Conservation (phyloP, 495 filamentous ascomycete species). For the Tuber magnatum region DNA sequence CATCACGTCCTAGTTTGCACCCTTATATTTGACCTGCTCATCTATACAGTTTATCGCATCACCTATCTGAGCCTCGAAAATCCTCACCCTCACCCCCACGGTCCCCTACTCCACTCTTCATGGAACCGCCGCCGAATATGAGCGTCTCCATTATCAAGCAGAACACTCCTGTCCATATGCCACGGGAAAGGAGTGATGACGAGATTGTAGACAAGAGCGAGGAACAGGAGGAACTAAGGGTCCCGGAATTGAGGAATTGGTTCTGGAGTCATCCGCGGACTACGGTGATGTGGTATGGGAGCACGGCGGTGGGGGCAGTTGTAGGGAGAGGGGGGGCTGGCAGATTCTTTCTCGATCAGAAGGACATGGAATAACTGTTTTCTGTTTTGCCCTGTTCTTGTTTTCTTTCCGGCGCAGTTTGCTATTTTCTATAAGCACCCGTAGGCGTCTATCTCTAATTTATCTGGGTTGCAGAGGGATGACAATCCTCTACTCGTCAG, state of each 20-base stretch:
- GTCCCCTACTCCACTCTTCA: conserved; percentile 25
- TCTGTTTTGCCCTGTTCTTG: too few relatives aligned
- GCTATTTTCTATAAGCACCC: too few relatives aligned
- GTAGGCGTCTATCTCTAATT: not conserved
- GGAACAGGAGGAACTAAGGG: conserved; percentile 22
- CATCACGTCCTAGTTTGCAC: conserved; percentile 45
- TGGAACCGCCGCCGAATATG: conserved; percentile 21
- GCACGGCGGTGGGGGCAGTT: conserved; percentile 6
- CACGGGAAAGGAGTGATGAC: not conserved
- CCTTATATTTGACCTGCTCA: not conserved
- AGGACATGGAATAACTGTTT: not conserved
- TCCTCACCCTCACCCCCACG: conserved; percentile 10
- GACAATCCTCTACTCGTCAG: too few relatives aligned
- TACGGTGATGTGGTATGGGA: conserved; percentile 17
- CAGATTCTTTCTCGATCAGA: conserved; percentile 3
- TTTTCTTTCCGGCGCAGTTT: too few relatives aligned
- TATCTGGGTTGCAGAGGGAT: too few relatives aligned
- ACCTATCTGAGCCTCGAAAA: conserved; percentile 8
- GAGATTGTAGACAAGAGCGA: conserved; percentile 12
- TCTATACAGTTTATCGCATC: not conserved
- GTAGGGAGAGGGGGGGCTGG: too few relatives aligned
- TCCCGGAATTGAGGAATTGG: conserved; percentile 22
- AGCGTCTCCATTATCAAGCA: conserved; percentile 15
- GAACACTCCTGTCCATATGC: conserved; percentile 14
- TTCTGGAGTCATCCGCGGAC: conserved; percentile 15